These are phyloP conservation scores for Sporisorium reilianum DNA, from an alignment of 1,284 basidiomycete species.

Conservation along the genomic window DNA sequence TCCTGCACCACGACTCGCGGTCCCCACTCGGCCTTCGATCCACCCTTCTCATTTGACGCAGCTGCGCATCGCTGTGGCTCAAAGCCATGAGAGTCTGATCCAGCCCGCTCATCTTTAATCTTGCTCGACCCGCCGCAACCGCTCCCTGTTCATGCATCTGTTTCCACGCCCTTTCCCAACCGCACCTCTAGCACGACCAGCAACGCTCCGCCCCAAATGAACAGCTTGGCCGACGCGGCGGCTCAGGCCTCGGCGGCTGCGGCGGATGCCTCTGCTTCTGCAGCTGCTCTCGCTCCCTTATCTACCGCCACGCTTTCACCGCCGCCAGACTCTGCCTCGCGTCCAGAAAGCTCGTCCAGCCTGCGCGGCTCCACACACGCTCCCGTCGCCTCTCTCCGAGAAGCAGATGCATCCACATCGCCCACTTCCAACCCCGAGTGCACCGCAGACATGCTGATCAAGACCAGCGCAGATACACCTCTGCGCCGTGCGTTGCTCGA, in stretches of 20 bases:
- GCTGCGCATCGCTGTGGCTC: neutral
- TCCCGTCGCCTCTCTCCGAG: neutral
- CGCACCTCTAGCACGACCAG: neutral
- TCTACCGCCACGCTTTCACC: neutral
- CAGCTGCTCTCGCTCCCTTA: neutral
- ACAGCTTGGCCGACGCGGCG: slow-evolving; percentile 47
- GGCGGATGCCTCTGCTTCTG: neutral
- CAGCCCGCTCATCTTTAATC: neutral
- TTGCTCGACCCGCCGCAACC: slow-evolving; percentile 5
- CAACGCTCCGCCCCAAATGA: slow-evolving; percentile 23
- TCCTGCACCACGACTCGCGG: no score
- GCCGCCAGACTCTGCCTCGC: slow-evolving; percentile 8
- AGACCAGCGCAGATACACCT: slow-evolving; percentile 29
- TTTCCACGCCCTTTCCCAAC: neutral
- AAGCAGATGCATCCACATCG: slow-evolving; percentile 11
- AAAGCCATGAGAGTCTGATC: slow-evolving; percentile 3
- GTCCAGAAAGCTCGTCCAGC: slow-evolving; percentile 12
- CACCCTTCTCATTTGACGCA: neutral
- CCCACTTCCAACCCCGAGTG: slow-evolving; percentile 19
- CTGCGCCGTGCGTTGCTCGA: slow-evolving; percentile 42
- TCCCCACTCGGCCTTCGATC: slow-evolving; percentile 13
- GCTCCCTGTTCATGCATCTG: neutral
- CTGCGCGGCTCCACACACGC: slow-evolving; percentile 11
- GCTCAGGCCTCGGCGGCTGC: slow-evolving; percentile 21
- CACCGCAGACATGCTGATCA: slow-evolving; percentile 25